Conservation (phyloP, 495 filamentous ascomycete genomes). For the Stereocaulon alpinum region DNA sequence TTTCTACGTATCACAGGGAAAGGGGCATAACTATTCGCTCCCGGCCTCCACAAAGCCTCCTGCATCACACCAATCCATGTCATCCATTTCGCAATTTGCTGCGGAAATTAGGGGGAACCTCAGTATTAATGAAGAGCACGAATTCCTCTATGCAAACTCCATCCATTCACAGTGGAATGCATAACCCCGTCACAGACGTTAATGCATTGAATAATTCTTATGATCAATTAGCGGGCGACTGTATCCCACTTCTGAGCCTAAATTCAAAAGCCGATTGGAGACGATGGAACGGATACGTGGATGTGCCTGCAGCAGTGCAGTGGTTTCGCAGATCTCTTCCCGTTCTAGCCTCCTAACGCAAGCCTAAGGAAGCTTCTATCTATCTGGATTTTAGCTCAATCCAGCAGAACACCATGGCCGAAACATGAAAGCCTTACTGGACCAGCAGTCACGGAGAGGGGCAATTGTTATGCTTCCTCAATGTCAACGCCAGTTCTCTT, state of each 20-base stretch:
- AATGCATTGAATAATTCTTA: neutral
- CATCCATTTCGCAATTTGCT: neutral
- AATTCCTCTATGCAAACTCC: neutral
- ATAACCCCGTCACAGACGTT: too few species aligned
- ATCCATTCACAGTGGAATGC: neutral
- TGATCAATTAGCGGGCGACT: neutral
- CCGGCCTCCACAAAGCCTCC: neutral
- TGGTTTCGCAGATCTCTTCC: neutral
- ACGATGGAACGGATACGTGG: neutral
- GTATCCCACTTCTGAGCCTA: neutral
- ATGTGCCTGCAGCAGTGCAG: constrained; percentile 1
- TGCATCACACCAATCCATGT: constrained; percentile 1
- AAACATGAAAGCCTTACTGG: neutral
- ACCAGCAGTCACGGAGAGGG: neutral
- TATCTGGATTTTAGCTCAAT: neutral
- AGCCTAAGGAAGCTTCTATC: neutral
- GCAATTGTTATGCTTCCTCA: too few species aligned
- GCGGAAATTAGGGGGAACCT: neutral
- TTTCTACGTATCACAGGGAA: constrained; percentile 1
- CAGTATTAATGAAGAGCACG: neutral
- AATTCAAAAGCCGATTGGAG: neutral
- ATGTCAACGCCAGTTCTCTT: neutral
- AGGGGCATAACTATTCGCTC: neutral
- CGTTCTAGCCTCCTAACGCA: neutral
- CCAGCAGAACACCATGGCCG: neutral